phyloP scores from a whole-genome alignment of 768 basidiomycete genomes.

The Lactifluus pinguis region DNA sequence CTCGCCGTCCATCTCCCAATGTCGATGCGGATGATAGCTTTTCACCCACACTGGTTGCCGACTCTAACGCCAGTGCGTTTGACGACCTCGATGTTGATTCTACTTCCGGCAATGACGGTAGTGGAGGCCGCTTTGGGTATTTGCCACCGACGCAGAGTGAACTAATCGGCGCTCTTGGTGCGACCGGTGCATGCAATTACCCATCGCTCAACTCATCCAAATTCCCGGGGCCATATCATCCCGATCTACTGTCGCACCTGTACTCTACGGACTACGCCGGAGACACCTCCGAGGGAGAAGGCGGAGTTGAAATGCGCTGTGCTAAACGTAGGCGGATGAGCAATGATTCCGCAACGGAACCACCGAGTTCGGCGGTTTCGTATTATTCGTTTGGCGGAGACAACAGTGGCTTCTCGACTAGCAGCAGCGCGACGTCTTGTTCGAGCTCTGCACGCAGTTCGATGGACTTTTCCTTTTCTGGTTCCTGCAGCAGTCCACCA shows the following conservation, averaged over 20 bases:
- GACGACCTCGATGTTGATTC: conserved; percentile 6
- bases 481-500: conserved; percentile 33
- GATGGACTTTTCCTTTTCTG: conserved; percentile 54
- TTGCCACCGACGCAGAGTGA: conserved; percentile 37
- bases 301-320: conserved; percentile 31
- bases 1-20: conserved; percentile 63
- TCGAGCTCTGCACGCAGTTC: conserved; percentile 54
- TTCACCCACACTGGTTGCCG: conserved; percentile 62
- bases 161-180: conserved; percentile 39
- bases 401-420: conserved; percentile 36
- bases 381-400: conserved; percentile 37
- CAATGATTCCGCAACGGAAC: conserved; percentile 41
- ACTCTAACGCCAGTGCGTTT: conserved; percentile 33
- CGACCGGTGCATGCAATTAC: conserved; percentile 24
- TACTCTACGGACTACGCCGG: conserved; percentile 46
- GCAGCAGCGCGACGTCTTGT: conserved; percentile 42
- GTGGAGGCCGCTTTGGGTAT: conserved; percentile 27
- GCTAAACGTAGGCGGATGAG: conserved; percentile 71
- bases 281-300: conserved; percentile 37
- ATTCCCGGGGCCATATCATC: conserved; percentile 69
- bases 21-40: conserved; percentile 29
- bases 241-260: conserved; percentile 55
- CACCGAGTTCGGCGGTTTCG: conserved; percentile 52
- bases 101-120: conserved; percentile 28
- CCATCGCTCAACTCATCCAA: conserved; percentile 31